phyloP scores from a whole-genome alignment of 495 filamentous ascomycete species.

The Penicillium tannophilum region DNA sequence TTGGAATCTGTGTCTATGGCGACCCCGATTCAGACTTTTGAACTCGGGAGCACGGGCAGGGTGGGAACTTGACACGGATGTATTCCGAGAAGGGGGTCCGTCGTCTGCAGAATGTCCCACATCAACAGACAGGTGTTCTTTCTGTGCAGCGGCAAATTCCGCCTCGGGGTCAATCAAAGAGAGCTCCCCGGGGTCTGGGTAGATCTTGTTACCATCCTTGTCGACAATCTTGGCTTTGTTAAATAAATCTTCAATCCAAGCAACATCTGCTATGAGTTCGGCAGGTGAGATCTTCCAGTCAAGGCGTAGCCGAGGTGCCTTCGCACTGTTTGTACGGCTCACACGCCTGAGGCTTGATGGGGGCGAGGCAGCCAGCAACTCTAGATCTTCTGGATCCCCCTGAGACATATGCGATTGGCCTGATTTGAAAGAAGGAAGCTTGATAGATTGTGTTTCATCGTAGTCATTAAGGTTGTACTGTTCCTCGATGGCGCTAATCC shows the following conservation, averaged over 20 bases:
- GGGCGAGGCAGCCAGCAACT: slow-evolving; percentile 33
- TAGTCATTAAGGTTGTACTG: slow-evolving; percentile 42
- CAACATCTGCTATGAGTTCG: slow-evolving; percentile 80
- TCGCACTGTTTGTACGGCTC: slow-evolving; percentile 43
- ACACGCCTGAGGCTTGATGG: slow-evolving; percentile 37
- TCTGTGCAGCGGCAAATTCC: slow-evolving; percentile 16
- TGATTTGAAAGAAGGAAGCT: slow-evolving; percentile 57
- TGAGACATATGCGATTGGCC: slow-evolving; percentile 21
- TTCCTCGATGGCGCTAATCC: slow-evolving; percentile 70
- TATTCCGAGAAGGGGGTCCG: slow-evolving; percentile 27
- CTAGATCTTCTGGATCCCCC: slow-evolving; percentile 24
- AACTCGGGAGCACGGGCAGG: slow-evolving; percentile 33
- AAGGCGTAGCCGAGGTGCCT: slow-evolving; percentile 64
- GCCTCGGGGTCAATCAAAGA: slow-evolving; percentile 20
- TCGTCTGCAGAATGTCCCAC: slow-evolving; percentile 17
- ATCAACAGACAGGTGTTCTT: slow-evolving; percentile 19
- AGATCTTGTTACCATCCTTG: slow-evolving; percentile 68
- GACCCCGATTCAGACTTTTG: slow-evolving; percentile 36
- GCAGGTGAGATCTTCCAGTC: slow-evolving; percentile 79
- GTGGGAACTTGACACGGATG: slow-evolving; percentile 35
- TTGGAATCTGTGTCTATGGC: slow-evolving; percentile 33
- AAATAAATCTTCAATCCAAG: slow-evolving; percentile 77
- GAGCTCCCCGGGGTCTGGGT: slow-evolving; percentile 46
- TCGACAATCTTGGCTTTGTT: slow-evolving; percentile 79
- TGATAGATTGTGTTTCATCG: slow-evolving; percentile 50